Base-by-base conservation (phyloP, 805 yeast species). In the Candida methanosorbosa region DNA sequence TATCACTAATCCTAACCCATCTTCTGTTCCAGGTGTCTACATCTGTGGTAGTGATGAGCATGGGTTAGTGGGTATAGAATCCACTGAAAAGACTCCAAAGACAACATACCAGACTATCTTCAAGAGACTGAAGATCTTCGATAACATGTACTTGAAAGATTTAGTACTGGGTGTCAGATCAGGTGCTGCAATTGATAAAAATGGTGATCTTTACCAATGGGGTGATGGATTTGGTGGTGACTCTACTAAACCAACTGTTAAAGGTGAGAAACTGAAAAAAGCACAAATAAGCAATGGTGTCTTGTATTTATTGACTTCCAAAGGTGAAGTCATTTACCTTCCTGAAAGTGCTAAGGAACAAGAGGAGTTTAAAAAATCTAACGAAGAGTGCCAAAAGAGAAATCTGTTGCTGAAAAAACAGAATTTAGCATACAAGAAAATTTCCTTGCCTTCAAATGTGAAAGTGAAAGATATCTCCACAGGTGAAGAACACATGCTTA, bases 171-270 rank as follows among this genome's bases (percentile, higher is more conserved):
- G 67, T 18, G 66, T 64, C 5, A 55, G 57, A 12, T 60, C 73
- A 7, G 77, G 71, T 20, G 58, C 68, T 4, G 86, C 86, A 0
- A 71, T 85, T 14, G 72, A 78, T 40, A 65, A 66, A 1, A 70
- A 69, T 13, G 97, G 97, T 15, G 72, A 81, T 47, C 64, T 86
- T 22, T 76, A 75, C 36, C 82, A 81, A 50, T 85, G 88, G 83
- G 75, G 77, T n/a, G 48, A 54, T 20, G 70, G 67, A 1, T 56
- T 51, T 26, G 39, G 37, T 18, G 56, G 51, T 4, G 49, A 50
- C 30, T 41, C 48, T 0, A 29, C 39, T 3, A 48, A 41, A 24
- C 49, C 57, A 16, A 57, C 75, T 3, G 40, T 80, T 14, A 62
- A 58, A 30, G 77, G 76, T 7, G 64, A 72, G 42, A 53, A 67